Percentiles rank a stretch among this genome's conserved stretches.
phyloP scores from a whole-genome alignment of 345 rosid genomes.

The Lumnitzera littorea region DNA sequence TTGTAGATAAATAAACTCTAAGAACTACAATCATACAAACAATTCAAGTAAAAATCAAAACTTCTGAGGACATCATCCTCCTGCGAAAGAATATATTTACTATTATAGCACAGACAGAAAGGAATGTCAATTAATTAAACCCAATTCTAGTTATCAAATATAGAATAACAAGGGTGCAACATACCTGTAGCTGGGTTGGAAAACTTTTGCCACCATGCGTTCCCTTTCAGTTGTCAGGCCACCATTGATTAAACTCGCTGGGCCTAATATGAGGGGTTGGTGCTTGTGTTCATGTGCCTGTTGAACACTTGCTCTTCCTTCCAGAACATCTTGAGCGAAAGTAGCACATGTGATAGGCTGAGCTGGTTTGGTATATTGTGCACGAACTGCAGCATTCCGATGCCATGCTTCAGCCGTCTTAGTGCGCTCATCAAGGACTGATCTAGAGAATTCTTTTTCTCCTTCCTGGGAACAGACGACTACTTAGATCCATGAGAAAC shows the following conservation, averaged over 20 bases:
- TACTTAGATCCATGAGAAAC: too few species aligned
- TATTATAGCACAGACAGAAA: too few species aligned
- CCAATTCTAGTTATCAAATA: not conserved
- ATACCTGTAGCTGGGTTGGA: constrained; percentile 82
- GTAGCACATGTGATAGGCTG: constrained; percentile 91
- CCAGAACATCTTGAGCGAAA: constrained; percentile 92
- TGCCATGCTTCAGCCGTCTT: constrained; percentile 87
- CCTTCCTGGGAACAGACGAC: constrained; percentile 40
- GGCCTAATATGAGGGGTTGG: constrained; percentile 88
- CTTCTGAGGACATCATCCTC: too few species aligned
- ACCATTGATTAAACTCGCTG: constrained; percentile 73
- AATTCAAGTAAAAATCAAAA: too few species aligned
- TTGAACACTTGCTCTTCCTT: constrained; percentile 81
- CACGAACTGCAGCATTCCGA: constrained; percentile 63
- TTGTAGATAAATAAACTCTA: not conserved
- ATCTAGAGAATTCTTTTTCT: constrained; percentile 54
- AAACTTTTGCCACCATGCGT: constrained; percentile 79
- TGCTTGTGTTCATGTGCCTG: constrained; percentile 88
- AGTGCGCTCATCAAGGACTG: constrained; percentile 66
- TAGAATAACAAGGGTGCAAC: not conserved
- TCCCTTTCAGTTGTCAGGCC: constrained; percentile 63
- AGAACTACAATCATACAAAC: too few species aligned
- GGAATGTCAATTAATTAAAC: not conserved
- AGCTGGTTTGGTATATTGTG: constrained; percentile 60
- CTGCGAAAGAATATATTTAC: too few species aligned